Percentiles rank a stretch among this genome's conserved stretches.
phyloP scores from a whole-genome alignment of 371 early-diverging fungal species.

The Coemansia sp. region DNA sequence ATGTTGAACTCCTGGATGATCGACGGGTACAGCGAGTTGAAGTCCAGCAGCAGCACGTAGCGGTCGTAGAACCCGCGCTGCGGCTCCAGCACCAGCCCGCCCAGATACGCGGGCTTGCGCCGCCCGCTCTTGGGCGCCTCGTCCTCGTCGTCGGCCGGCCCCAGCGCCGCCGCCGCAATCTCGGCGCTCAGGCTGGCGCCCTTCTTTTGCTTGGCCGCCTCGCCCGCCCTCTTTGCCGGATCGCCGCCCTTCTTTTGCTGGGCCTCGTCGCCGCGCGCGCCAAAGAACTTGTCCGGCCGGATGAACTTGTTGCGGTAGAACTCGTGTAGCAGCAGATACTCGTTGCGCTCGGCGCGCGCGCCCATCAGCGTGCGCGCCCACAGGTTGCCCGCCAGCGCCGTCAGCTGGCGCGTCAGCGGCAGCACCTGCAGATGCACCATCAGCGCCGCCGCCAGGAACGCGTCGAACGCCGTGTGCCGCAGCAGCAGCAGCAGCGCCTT shows the following conservation, averaged over 20 bases:
- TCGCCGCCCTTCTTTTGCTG: background rate
- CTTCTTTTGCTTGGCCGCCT: background rate
- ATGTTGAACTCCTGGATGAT: slow-evolving; percentile 99
- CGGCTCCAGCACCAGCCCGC: slow-evolving; percentile 99
- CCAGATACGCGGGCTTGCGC: slow-evolving; percentile 92
- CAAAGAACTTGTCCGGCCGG: slow-evolving; percentile 77
- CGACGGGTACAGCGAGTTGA: slow-evolving; percentile 99
- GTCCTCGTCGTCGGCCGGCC: slow-evolving; percentile 32
- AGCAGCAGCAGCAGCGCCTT: slow-evolving; percentile 66
- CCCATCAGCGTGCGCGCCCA: slow-evolving; percentile 93
- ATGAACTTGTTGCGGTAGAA: slow-evolving; percentile 90
- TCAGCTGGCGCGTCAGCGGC: slow-evolving; percentile 94
- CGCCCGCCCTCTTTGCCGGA: background rate
- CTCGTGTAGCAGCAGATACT: slow-evolving; percentile 96
- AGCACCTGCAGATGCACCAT: slow-evolving; percentile 87
- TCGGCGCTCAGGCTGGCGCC: slow-evolving; percentile 15
- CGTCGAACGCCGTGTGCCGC: slow-evolving; percentile 81
- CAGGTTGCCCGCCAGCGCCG: slow-evolving; percentile 91
- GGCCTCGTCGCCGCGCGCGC: background rate
- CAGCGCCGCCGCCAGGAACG: slow-evolving; percentile 74
- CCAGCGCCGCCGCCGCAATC: slow-evolving; percentile 25
- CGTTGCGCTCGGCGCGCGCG: slow-evolving; percentile 97
- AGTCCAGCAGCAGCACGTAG: slow-evolving; percentile 96
- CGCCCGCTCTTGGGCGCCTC: slow-evolving; percentile 49
- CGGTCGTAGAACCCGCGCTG: slow-evolving; percentile 97